These are phyloP conservation scores for Penicillium carneum DNA, from an alignment of 2,329 filamentous ascomycete genomes.

Conservation along the genomic window DNA sequence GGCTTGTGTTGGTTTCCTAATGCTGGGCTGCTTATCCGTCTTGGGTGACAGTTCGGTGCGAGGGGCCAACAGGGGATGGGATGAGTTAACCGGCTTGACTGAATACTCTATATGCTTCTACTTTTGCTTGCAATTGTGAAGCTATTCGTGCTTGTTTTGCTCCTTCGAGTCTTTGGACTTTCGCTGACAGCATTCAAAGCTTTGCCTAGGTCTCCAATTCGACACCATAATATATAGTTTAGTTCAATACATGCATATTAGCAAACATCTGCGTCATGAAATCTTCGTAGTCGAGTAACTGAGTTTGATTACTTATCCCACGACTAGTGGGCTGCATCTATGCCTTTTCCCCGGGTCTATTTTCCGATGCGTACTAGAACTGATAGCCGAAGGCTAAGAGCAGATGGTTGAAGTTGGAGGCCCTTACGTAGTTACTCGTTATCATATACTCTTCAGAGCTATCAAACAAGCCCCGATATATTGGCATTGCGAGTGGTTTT, in stretches of 20 bases:
- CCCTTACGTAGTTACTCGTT: not conserved
- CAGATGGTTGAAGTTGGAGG: not conserved
- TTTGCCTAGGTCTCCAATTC: slow-evolving; percentile 1
- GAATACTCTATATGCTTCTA: slow-evolving; percentile 35
- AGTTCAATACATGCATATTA: not conserved
- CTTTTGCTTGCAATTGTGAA: slow-evolving; percentile 27
- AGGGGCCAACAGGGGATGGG: slow-evolving; percentile 50
- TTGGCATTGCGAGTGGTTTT: not conserved
- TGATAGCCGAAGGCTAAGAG: not conserved
- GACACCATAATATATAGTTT: not conserved
- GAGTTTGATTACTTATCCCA: not conserved
- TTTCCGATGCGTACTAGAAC: not conserved
- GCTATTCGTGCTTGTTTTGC: slow-evolving; percentile 4
- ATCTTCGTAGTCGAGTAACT: not conserved
- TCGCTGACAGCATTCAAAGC: slow-evolving; percentile 29
- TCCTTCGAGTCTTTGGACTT: slow-evolving; percentile 13
- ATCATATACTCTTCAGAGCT: no score
- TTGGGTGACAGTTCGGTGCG: slow-evolving; percentile 45
- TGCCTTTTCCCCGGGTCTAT: not conserved
- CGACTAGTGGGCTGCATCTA: not conserved
- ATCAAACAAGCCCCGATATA: not conserved
- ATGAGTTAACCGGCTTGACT: slow-evolving; percentile 54
- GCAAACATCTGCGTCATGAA: not conserved
- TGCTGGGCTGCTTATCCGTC: slow-evolving; percentile 45
- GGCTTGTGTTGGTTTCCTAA: slow-evolving; percentile 46